Base-by-base conservation (phyloP, 1,139 yeast species). In the Taphrina deformans region DNA sequence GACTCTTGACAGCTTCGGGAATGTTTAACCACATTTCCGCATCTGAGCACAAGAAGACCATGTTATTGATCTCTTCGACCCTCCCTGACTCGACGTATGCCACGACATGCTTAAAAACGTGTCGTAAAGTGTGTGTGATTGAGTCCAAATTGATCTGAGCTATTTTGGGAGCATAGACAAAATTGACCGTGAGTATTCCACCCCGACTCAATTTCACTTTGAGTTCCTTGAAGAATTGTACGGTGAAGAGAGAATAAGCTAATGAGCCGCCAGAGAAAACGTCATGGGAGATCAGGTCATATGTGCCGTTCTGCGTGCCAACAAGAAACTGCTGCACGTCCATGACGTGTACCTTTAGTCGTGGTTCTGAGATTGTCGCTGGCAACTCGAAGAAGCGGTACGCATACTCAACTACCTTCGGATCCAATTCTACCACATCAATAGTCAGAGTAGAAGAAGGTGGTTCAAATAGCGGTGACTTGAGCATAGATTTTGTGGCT, bases 211-310 rank as follows among this genome's bases (percentile, higher is more conserved):
- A 23, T 31, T 38, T 59, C 9, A 1, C 4, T n/a, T 35, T 21
- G 7, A 59, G 14, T 9, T n/a, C 35, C 6, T 12, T n/a, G 33
- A 59, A 40, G 63, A 59, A 59, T 29, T 59, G 51, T 21, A 16
- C 14, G 23, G 63, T 59, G 23, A 59, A 59, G 3, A 59, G 29
- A 18, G 55, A 26, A 27, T 46, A 59, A 10, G 63, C 56, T 27
- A 59, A 6, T 27, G 23, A 26, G n/a, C 63, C 63, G 10, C 63
- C 63, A 2, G 63, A 44, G 23, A 59, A 59, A 31, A 59, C 26
- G 26, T 59, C 63, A 23, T 59, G 63, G 27, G 56, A 59, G 41
- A 59, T 59, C 33, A 59, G 23, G 18, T 59, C 56, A 29, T 35
- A 59, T 14, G 46, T 38, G 41, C 31, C 29, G 21, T 50, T 26